Evolutionary conservation across 257 asterid genomes (phyloP).

Genomic region (Agastache rugosa): DNA sequence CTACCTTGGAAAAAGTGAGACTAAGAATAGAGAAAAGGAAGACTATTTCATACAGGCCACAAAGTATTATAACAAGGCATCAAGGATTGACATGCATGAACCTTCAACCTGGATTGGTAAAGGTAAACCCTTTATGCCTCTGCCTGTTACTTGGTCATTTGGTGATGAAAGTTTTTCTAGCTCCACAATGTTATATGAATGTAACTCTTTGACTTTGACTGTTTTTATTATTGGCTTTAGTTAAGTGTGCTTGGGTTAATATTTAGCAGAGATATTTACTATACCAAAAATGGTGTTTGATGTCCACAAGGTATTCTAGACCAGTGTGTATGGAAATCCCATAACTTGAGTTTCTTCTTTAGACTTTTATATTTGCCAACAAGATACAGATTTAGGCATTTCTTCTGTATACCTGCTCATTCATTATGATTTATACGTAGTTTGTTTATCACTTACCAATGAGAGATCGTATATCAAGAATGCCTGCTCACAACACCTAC

Average conservation of each 20-base stretch:
- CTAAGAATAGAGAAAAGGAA: constrained; percentile 87
- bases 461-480: background rate
- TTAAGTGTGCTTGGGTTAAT: background rate
- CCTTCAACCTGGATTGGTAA: constrained; percentile 99
- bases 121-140: constrained; percentile 55
- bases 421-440: constrained; percentile 4
- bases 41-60: constrained; percentile 94
- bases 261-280: background rate
- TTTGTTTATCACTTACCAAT: constrained; percentile 4
- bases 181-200: constrained; percentile 13
- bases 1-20: constrained; percentile 89
- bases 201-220: background rate
- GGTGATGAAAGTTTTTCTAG: constrained; percentile 16
- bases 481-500: constrained; percentile 5
- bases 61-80: constrained; percentile 94
- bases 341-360: constrained; percentile 1
- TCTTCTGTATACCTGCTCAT: constrained; percentile 14
- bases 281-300: constrained; percentile 11
- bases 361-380: background rate
- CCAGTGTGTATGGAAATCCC: background rate
- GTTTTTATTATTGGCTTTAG: background rate
- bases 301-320: constrained; percentile 3
- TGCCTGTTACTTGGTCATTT: constrained; percentile 6
- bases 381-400: constrained; percentile 2
- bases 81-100: constrained; percentile 97